phyloP scores from a whole-genome alignment of 108 stramenopile genomes.

The Skeletonema potamos region DNA sequence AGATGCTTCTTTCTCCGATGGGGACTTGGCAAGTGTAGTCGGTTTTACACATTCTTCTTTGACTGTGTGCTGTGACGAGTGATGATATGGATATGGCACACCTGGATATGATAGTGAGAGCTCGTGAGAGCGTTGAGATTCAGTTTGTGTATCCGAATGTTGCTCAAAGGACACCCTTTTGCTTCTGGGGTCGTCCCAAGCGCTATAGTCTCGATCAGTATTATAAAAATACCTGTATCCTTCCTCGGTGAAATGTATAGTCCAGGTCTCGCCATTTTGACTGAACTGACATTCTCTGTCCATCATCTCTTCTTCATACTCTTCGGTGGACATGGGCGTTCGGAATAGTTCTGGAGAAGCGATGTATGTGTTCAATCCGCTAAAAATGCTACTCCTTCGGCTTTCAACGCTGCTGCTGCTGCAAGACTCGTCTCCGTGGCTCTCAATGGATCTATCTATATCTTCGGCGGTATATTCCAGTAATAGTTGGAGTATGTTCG shows the following conservation, averaged over 20 bases:
- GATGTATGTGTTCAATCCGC: conserved; percentile 21
- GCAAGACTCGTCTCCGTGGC: not conserved
- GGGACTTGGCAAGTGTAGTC: not conserved
- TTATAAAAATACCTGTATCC: conserved; percentile 34
- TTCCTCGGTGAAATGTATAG: conserved; percentile 13
- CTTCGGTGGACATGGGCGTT: not conserved
- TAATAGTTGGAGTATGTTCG: conserved; percentile 17
- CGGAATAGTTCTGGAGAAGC: not conserved
- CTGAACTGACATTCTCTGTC: not conserved
- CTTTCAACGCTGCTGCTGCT: not conserved
- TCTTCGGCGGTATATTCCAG: conserved; percentile 21
- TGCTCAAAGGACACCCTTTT: not conserved
- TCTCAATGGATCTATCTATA: not conserved
- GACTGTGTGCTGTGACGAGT: not conserved
- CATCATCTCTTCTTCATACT: not conserved
- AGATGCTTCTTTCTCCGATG: not conserved
- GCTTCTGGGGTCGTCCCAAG: conserved; percentile 32
- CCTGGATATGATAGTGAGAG: not conserved
- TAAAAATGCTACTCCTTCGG: conserved; percentile 11
- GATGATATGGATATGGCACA: not conserved
- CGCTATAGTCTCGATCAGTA: conserved; percentile 9
- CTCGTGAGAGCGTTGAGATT: not conserved
- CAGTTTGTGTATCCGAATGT: not conserved
- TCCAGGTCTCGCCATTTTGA: conserved; percentile 15
- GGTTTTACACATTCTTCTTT: not conserved